Base-by-base conservation (phyloP, 2,329 filamentous ascomycete genomes). In the Didymella sp. region DNA sequence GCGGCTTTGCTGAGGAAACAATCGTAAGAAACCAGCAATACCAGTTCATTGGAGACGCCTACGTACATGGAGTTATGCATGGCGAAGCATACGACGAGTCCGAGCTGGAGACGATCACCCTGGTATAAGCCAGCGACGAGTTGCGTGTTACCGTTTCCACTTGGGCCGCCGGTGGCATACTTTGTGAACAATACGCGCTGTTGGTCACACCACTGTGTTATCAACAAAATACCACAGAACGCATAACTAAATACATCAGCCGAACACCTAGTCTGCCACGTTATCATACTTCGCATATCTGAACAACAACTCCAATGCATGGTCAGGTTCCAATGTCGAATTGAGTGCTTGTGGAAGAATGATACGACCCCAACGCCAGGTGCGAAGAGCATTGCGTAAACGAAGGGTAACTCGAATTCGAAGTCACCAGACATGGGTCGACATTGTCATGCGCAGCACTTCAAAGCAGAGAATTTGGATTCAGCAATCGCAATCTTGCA, bases 1-100 rank as follows among this genome's bases (percentile, higher is more conserved):
- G 42, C 19, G 42, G 27, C 6, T 45, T 45, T 35, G 33, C 37
- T 4, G 45, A 48, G 8, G n/a, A 17, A 8, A 9, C 19, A 12
- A 8, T 4, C 2, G 24, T 15, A 11, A 9, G 12, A 4, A n/a
- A 0, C 9, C 31, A 12, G 21, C 46, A 27, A 13, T 48, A 47
- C 17, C n/a, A 43, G 21, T 47, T 54, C 22, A 12, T 42, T 7
- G 44, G 44, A 3, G 51, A 44, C 7, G 30, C 41, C 15, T 51
- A 46, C 11, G 21, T 49, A 17, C 44, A 55, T 19, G 38, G 51
- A 2, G 17, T 44, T 6, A 44, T 55, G 38, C 19, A 38, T 25
- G 44, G 44, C 4, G 44, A 55, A 17, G 44, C 22, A 3, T 38
- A 33, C 6, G 24, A 44, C 22, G 43, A 37, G 22, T 28, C 15